phyloP scores from a whole-genome alignment of 2,329 filamentous ascomycete genomes.

The Xylariomycetidae sp. region DNA sequence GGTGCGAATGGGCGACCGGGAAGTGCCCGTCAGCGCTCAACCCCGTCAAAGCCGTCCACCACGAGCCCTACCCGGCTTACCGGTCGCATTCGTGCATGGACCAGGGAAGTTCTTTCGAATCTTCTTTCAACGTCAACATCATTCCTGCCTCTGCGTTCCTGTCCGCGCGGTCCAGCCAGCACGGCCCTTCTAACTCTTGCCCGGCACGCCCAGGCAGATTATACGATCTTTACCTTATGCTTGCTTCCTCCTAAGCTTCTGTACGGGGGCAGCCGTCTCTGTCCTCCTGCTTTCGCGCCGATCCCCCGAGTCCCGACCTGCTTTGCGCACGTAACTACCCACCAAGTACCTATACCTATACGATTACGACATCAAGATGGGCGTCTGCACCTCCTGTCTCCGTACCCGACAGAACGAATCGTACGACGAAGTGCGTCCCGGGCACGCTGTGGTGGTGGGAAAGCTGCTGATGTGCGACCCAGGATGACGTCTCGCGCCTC shows the following conservation, averaged over 20 bases:
- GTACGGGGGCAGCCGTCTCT: constrained; percentile 18
- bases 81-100: no score
- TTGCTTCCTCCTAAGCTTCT: constrained; percentile 12
- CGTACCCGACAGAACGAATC: constrained; percentile 44
- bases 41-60: no score
- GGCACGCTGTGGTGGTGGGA: no score
- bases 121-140: constrained; percentile 13
- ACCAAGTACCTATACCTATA: no score
- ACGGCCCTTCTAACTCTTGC: constrained; percentile 30
- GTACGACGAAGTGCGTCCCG: constrained; percentile 50
- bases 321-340: constrained; percentile 1
- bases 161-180: no score
- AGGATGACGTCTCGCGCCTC: constrained; percentile 53
- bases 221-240: constrained; percentile 29
- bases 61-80: no score
- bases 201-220: constrained; percentile 26
- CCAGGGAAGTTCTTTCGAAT: no score
- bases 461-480: constrained; percentile 10
- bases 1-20: no score
- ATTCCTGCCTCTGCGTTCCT: no score
- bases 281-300: constrained; percentile 9
- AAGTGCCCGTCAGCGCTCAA: no score
- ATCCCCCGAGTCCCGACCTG: not conserved
- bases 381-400: constrained; percentile 56
- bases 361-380: constrained; percentile 46